phyloP scores from a whole-genome alignment of 176 grass and related monocot species.

The Oryza punctata region DNA sequence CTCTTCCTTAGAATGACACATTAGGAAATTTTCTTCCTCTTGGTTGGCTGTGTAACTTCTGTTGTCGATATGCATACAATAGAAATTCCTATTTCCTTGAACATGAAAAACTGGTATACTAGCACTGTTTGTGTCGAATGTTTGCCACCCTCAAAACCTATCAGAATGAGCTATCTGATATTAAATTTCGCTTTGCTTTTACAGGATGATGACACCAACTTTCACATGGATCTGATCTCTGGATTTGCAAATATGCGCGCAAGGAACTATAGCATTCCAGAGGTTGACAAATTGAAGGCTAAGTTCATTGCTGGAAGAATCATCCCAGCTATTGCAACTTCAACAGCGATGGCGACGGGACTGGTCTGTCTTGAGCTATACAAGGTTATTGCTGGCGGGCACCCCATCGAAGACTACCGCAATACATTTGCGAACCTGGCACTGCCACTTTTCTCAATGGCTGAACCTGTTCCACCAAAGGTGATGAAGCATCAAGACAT shows the following conservation, averaged over 20 bases:
- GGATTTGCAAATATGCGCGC: constrained; percentile 83
- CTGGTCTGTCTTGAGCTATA: constrained; percentile 78
- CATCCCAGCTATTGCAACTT: constrained; percentile 71
- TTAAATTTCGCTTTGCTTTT: constrained; percentile 3
- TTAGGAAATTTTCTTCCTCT: neutral
- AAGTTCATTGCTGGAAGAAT: constrained; percentile 82
- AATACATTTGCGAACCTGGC: constrained; percentile 88
- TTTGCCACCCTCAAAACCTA: neutral
- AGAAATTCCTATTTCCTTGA: neutral
- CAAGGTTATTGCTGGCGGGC: constrained; percentile 63
- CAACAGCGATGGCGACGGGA: constrained; percentile 81
- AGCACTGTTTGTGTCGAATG: neutral
- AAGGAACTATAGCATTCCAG: constrained; percentile 74
- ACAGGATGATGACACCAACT: constrained; percentile 86
- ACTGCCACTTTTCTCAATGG: constrained; percentile 69
- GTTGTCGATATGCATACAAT: neutral
- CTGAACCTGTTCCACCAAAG: constrained; percentile 72
- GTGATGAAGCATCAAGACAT: constrained; percentile 66
- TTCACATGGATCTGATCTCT: constrained; percentile 77
- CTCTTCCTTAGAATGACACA: neutral
- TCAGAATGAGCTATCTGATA: neutral
- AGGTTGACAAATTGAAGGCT: constrained; percentile 78
- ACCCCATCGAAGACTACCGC: constrained; percentile 65
- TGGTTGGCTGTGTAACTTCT: neutral
- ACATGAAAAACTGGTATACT: neutral